These are phyloP conservation scores for Pseudovirgaria hyperparasitica DNA, from an alignment of 2,329 filamentous ascomycete species.

Conservation along the genomic window DNA sequence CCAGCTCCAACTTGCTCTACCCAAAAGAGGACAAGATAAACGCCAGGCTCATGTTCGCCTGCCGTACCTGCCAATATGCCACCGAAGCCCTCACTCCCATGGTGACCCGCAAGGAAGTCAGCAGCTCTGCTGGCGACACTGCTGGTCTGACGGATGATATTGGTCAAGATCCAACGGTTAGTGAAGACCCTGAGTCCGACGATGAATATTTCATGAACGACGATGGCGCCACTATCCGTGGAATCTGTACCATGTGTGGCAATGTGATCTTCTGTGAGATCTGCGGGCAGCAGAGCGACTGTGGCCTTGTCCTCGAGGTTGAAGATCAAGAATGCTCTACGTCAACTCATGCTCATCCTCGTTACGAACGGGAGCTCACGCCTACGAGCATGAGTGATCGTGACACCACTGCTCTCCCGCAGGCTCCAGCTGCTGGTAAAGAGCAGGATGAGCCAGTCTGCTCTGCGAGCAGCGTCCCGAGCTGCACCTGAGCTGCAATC, in stretches of 20 bases:
- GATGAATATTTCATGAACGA: too few relatives aligned
- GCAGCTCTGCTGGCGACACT: constrained; percentile 84
- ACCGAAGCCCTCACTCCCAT: constrained; percentile 79
- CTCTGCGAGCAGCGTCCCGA: too few relatives aligned
- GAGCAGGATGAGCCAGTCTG: too few relatives aligned
- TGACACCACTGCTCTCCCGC: too few relatives aligned
- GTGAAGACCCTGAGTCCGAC: constrained; percentile 37
- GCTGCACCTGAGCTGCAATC: too few relatives aligned
- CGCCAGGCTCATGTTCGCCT: constrained; percentile 84
- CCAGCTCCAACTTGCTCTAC: constrained; percentile 88
- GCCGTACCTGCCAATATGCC: constrained; percentile 86
- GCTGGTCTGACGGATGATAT: constrained; percentile 97
- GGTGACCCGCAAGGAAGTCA: constrained; percentile 90
- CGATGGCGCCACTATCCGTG: constrained; percentile 24
- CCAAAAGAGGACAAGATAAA: constrained; percentile 83
- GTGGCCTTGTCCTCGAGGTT: constrained; percentile 32
- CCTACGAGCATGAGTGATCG: too few relatives aligned
- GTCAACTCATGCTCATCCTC: too few relatives aligned
- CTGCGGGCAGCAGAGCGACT: constrained; percentile 35
- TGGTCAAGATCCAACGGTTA: constrained; percentile 94
- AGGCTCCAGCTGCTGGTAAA: too few relatives aligned
- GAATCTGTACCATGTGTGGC: constrained; percentile 46
- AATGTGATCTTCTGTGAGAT: constrained; percentile 41
- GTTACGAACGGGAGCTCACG: too few relatives aligned
- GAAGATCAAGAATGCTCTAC: constrained; percentile 18